Conservation (phyloP, 2,329 filamentous ascomycete genomes). For the Metarhizium brunneum region DNA sequence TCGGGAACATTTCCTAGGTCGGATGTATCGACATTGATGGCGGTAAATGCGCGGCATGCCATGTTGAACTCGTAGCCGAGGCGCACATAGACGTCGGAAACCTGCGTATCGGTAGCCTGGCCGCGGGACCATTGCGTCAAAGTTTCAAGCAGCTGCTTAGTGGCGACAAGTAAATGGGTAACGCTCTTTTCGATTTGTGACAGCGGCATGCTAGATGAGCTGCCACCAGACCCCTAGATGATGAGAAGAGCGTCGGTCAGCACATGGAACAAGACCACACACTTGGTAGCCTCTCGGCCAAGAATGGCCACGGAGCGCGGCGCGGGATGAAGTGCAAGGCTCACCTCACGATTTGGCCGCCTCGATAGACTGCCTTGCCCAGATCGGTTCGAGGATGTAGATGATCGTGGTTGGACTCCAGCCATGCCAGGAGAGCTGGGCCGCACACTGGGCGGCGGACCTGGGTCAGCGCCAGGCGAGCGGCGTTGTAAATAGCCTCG, state of each 20-base stretch:
- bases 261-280: not conserved
- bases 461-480: slow-evolving; percentile 53
- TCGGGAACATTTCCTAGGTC: slow-evolving; percentile 96
- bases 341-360: slow-evolving; percentile 25
- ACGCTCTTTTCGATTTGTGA: slow-evolving; percentile 99
- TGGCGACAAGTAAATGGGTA: slow-evolving; percentile 92
- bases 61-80: slow-evolving; percentile 99
- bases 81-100: slow-evolving; percentile 96
- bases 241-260: not conserved
- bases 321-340: slow-evolving; percentile 9
- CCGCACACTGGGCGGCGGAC: slow-evolving; percentile 46
- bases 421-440: slow-evolving; percentile 53
- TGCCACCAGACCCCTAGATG: slow-evolving; percentile 41
- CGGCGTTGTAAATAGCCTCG: slow-evolving; percentile 46
- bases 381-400: slow-evolving; percentile 59
- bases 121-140: slow-evolving; percentile 95
- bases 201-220: slow-evolving; percentile 62
- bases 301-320: not conserved
- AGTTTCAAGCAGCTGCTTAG: slow-evolving; percentile 94
- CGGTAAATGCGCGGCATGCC: slow-evolving; percentile 90
- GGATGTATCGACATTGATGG: slow-evolving; percentile 90
- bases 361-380: slow-evolving; percentile 25
- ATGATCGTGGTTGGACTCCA: slow-evolving; percentile 49
- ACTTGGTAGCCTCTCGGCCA: not conserved
- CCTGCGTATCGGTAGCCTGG: slow-evolving; percentile 83